These are phyloP conservation scores for Clitopilus passeckerianus DNA, from an alignment of 768 basidiomycete species.

Conservation along the genomic window DNA sequence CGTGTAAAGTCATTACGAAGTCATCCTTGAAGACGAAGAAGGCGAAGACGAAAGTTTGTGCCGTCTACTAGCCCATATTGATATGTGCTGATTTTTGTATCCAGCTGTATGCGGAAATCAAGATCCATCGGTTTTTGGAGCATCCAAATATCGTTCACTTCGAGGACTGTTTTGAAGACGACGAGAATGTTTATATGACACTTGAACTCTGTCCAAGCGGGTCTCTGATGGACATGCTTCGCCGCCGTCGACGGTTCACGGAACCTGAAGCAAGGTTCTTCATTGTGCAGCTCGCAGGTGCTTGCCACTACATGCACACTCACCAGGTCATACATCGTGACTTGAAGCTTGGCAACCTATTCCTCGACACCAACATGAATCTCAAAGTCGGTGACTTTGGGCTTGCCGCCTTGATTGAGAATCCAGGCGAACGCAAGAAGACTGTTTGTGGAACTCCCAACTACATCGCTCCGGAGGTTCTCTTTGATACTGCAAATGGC, in stretches of 20 bases:
- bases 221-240: slow-evolving; percentile 87
- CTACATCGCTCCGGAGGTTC: slow-evolving; percentile 96
- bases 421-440: slow-evolving; percentile 95
- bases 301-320: slow-evolving; percentile 96
- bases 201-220: slow-evolving; percentile 91
- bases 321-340: slow-evolving; percentile 98
- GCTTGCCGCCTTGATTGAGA: slow-evolving; percentile 93
- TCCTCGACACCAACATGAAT: slow-evolving; percentile 89
- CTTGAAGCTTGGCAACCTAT: slow-evolving; percentile 93
- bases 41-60: slow-evolving; percentile 87
- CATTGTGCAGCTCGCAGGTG: slow-evolving; percentile 91
- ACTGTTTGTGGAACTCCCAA: slow-evolving; percentile 99
- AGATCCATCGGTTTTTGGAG: slow-evolving; percentile 86
- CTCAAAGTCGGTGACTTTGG: slow-evolving; percentile 98
- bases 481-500: slow-evolving; percentile 93
- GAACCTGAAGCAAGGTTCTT: slow-evolving; percentile 93
- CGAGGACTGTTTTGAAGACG: slow-evolving; percentile 93
- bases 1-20: slow-evolving; percentile 96
- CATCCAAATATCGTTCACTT: slow-evolving; percentile 94
- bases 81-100: background rate
- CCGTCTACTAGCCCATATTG: background rate
- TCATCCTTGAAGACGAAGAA: slow-evolving; percentile 90
- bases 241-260: slow-evolving; percentile 78
- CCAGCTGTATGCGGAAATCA: slow-evolving; percentile 97
- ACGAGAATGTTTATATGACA: slow-evolving; percentile 95